A percentile compares a stretch with the other conserved stretches of the same genome.
These are phyloP conservation scores for Rhytidiadelphus loreus DNA, from an alignment of 225 moss, liverwort and hornwort species.

Conservation along the genomic window DNA sequence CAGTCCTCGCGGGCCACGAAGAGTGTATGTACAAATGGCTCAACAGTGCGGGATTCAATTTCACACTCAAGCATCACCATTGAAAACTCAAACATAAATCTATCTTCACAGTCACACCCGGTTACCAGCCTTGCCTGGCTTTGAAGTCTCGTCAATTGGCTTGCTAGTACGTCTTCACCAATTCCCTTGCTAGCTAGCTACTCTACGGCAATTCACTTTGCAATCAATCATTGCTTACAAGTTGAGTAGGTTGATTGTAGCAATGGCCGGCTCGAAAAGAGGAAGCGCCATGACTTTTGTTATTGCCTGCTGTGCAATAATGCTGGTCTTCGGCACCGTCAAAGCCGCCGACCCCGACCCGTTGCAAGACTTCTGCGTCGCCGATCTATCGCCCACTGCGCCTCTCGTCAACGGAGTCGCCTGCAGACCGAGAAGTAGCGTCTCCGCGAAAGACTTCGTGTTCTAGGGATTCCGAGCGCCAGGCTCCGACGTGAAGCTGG, in stretches of 20 bases:
- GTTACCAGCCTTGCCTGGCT: too few species aligned
- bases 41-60: too few species aligned
- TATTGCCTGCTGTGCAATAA: background rate
- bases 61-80: too few species aligned
- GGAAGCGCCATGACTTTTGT: background rate
- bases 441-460: background rate
- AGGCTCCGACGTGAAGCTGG: background rate
- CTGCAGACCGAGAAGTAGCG: background rate
- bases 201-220: too few species aligned
- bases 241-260: too few species aligned
- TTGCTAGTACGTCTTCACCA: background rate
- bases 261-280: background rate
- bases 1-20: too few species aligned
- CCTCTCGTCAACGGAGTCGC: background rate
- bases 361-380: background rate
- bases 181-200: background rate
- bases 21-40: too few species aligned
- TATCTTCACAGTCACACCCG: too few species aligned
- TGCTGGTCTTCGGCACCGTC: background rate
- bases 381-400: background rate
- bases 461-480: background rate
- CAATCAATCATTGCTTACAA: background rate
- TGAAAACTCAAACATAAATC: too few species aligned
- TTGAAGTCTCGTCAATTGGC: too few species aligned
- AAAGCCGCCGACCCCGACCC: background rate